Evolutionary conservation across 768 basidiomycete species (phyloP), one percentile per base, ranked within the genome.

Genomic region (Auricularia cornea): DNA sequence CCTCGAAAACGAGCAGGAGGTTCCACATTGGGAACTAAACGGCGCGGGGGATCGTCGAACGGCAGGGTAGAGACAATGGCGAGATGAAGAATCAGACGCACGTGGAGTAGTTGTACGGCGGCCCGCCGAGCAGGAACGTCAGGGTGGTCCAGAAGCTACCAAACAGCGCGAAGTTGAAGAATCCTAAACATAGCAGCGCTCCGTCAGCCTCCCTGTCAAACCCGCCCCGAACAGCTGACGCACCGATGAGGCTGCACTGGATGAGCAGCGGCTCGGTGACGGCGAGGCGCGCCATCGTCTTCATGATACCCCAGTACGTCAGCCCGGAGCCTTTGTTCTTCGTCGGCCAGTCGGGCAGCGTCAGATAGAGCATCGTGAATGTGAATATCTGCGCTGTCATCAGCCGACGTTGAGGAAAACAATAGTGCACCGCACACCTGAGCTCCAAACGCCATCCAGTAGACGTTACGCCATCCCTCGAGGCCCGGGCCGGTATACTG

Each of bases 211-310:
- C n/a, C n/a, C n/a, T n/a, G n/a, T n/a, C n/a, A n/a, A 8, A 30
- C 31, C 28, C 28, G 59, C 56, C 41, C 8, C 23, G 51, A 29
- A 44, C 66, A 14, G 66, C 60, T 0, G 60, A 69, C 20, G 68
- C 63, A 38, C 68, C 65, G 1, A 69, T 71, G 51, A n/a, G n/a
- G n/a, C n/a, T n/a, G n/a, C n/a, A n/a, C n/a, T 94, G 92, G 11
- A 92, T 80, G 32, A 95, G 75, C 26, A 88, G 74, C 0, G 93
- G 92, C 72, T 94, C 90, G 0, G 88, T 93, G 40, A 87, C 78
- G 0, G 85, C 77, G 67, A 85, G 89, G 72, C 85, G 88, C 4
- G 77, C 86, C 92, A 94, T 93, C 10, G 86, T 87, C 73, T 66
- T 70, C 28, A 80, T 63, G 32, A 74, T 71, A 6, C 67, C 62